Conservation (phyloP, 2,329 filamentous ascomycete species). For the Immersiporthe knoxdaviesiana region DNA sequence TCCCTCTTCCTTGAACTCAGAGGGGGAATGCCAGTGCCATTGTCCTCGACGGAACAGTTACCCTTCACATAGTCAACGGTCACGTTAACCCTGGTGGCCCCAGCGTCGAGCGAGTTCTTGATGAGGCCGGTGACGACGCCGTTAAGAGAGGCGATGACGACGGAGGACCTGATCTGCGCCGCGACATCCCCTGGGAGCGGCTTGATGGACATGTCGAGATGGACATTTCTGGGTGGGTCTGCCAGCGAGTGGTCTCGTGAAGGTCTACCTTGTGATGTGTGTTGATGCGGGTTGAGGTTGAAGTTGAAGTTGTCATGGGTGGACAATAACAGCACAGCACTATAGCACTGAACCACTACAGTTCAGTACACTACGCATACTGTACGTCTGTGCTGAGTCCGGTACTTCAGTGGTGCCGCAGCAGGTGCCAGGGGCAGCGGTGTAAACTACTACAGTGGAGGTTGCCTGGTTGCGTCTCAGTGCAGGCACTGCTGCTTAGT, state of each 20-base stretch:
- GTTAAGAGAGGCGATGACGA: constrained; percentile 75
- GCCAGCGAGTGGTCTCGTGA: background rate
- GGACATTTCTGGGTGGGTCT: constrained; percentile 21
- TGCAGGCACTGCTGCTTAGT: background rate
- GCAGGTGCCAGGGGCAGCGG: background rate
- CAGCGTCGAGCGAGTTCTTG: constrained; percentile 84
- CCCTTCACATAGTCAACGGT: constrained; percentile 76
- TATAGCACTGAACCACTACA: background rate
- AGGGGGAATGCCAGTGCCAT: constrained; percentile 77
- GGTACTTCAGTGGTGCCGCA: background rate
- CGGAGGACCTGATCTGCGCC: constrained; percentile 83
- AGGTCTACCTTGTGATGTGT: background rate
- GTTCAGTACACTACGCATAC: background rate
- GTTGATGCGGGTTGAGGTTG: background rate
- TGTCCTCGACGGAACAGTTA: constrained; percentile 79
- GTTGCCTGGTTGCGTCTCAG: background rate
- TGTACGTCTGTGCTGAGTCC: background rate
- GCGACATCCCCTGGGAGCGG: constrained; percentile 71
- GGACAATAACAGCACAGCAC: background rate
- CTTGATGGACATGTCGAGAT: constrained; percentile 62
- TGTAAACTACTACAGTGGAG: background rate
- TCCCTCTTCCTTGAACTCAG: constrained; percentile 72
- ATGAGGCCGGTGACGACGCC: constrained; percentile 72
- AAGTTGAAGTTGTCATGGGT: background rate
- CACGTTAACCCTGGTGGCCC: constrained; percentile 69